phyloP scores from a whole-genome alignment of 192 early-diverging fungal genomes.

The Entophlyctis luteolus region DNA sequence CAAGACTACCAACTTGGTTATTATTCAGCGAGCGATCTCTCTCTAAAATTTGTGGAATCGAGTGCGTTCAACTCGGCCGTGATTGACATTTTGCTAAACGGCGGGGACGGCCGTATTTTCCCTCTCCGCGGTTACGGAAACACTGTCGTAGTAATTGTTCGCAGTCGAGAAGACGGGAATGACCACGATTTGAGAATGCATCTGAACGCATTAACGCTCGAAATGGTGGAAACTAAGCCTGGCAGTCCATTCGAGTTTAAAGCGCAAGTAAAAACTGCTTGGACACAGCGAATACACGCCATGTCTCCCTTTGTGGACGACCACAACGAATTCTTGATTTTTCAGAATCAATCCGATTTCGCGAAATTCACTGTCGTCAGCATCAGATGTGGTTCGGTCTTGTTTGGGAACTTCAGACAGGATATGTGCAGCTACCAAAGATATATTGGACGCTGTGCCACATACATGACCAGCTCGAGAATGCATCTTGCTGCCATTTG shows the following conservation, averaged over 20 bases:
- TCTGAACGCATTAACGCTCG: not conserved
- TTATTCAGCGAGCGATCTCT: not conserved
- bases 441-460: not conserved
- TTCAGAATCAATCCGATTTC: not conserved
- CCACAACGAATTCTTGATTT: conserved; percentile 8
- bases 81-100: not conserved
- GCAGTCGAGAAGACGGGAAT: not conserved
- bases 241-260: not conserved
- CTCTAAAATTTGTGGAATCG: conserved; percentile 3
- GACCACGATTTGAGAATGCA: not conserved
- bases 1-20: not conserved
- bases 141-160: not conserved
- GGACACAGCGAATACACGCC: not conserved
- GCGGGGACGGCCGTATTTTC: not conserved
- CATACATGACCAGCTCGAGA: conserved; percentile 6
- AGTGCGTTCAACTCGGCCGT: not conserved
- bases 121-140: conserved; percentile 6
- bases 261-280: not conserved
- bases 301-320: not conserved
- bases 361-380: not conserved
- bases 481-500: not conserved
- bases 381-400: not conserved
- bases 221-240: not conserved
- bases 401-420: not conserved
- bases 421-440: not conserved